These are phyloP conservation scores for Trichophyton schoenleinii DNA, from an alignment of 2,329 filamentous ascomycete species.

Conservation along the genomic window DNA sequence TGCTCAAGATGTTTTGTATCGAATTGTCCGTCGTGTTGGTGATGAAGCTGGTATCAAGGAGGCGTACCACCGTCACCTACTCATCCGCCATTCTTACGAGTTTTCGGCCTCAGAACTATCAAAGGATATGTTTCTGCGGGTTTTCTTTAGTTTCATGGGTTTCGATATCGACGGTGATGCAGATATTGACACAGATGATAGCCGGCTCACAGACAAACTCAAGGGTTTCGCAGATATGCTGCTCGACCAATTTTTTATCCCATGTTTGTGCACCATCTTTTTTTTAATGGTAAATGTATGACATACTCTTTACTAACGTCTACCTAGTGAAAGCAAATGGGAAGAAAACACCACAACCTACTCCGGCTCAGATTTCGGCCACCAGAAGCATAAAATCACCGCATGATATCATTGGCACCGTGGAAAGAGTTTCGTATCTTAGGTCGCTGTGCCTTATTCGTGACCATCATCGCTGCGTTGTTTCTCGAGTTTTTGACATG, in stretches of 20 bases:
- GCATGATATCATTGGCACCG: neutral
- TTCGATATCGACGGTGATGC: conserved; percentile 4
- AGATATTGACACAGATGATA: conserved; percentile 3
- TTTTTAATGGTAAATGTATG: too few relatives aligned
- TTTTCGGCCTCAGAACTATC: conserved; percentile 14
- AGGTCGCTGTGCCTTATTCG: conserved; percentile 11
- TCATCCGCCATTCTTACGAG: conserved; percentile 15
- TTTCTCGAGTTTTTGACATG: conserved; percentile 13
- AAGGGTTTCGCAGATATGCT: conserved; percentile 12
- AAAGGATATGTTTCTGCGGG: conserved; percentile 10
- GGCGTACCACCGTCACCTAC: conserved; percentile 5
- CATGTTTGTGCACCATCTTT: conserved; percentile 5
- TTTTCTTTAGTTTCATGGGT: conserved; percentile 8
- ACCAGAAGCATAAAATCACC: conserved; percentile 5
- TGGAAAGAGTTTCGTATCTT: conserved; percentile 10
- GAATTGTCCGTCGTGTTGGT: conserved; percentile 6
- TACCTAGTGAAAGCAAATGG: conserved; percentile 12
- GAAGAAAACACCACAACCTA: conserved; percentile 12
- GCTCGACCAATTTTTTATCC: conserved; percentile 14
- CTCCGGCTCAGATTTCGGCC: conserved; percentile 12
- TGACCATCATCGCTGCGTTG: conserved; percentile 15
- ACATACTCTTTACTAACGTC: neutral
- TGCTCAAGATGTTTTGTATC: conserved; percentile 2
- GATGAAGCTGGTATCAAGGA: neutral
- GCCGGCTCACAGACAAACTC: neutral